Conservation (phyloP, 1,284 basidiomycete species). For the Filobasidium uniguttulatum region DNA sequence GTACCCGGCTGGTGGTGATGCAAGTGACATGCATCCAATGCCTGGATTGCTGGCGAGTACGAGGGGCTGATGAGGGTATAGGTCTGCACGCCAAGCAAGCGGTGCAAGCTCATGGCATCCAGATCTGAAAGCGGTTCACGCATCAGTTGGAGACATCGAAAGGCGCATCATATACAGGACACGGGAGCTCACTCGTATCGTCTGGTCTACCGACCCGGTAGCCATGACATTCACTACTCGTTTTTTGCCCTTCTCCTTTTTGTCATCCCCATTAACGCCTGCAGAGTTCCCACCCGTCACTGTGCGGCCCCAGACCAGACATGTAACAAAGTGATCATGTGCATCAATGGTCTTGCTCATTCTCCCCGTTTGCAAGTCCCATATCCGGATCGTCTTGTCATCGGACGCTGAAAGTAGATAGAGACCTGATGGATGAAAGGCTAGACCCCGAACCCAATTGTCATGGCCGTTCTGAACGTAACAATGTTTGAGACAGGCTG, state of each 20-base stretch:
- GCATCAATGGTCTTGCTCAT: slow-evolving; percentile 72
- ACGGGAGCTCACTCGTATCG: slow-evolving; percentile 34
- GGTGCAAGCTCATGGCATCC: slow-evolving; percentile 15
- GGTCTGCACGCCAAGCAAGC: too few species aligned
- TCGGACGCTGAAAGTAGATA: slow-evolving; percentile 74
- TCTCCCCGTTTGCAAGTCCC: slow-evolving; percentile 64
- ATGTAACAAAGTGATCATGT: slow-evolving; percentile 70
- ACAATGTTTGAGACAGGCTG: neutral
- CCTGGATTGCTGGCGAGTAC: too few species aligned
- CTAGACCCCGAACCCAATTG: slow-evolving; percentile 69
- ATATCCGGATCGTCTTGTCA: slow-evolving; percentile 77
- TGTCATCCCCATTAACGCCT: slow-evolving; percentile 38
- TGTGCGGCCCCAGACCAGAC: slow-evolving; percentile 66
- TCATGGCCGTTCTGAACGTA: slow-evolving; percentile 52
- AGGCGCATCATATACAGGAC: neutral
- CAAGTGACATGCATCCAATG: too few species aligned
- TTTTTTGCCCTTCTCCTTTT: slow-evolving; percentile 42
- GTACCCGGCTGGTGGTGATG: too few species aligned
- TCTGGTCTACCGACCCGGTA: slow-evolving; percentile 64
- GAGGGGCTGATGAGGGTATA: too few species aligned
- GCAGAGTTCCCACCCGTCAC: slow-evolving; percentile 33
- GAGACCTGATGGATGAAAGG: slow-evolving; percentile 76
- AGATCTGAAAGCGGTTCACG: slow-evolving; percentile 8
- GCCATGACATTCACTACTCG: slow-evolving; percentile 65
- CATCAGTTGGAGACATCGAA: neutral